Base-by-base conservation (phyloP, 768 basidiomycete genomes). In the Chalciporus sphaerocephalus region DNA sequence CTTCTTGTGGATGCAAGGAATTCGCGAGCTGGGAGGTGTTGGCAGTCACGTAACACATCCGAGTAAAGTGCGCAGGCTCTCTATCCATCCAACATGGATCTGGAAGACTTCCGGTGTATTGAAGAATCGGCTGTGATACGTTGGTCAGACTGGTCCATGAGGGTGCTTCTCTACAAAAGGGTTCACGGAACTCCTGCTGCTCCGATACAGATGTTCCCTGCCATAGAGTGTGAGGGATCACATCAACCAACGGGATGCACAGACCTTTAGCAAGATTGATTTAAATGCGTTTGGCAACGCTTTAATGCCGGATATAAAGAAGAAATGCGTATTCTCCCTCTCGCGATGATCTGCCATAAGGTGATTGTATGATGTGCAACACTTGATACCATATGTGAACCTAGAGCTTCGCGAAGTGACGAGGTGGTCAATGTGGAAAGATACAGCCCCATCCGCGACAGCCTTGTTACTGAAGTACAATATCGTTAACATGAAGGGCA, bases 401-500 rank as follows among this genome's bases (percentile, higher is more conserved):
- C 65, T 71, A 5, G 75, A 64, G 1, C 76, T 63, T 27, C 76
- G 69, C 11, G 64, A 62, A 0, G 67, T 61, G 10, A 79, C 75
- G n/a, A 69, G 68, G 46, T 72, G 72, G 37, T 79, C 73, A 2
- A 79, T 40, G 30, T 62, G 65, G 47, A 53, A 70, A 10, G 58
- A 63, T 4, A 68, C 52, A 0, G 69, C 74, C 0, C 79, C 77
- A 50, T 79, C 74, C 1, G 79, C 75, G 12, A 79, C 75, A 0
- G 75, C 78, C 61, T 67, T 77, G 40, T 64, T 65, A 2, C 72
- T 73, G 39, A 6, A 39, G 10, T 22, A 5, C 30, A 20, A 15
- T n/a, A n/a, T 23, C 1, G 6, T 13, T 28, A 62, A 41, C 11
- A 41, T 2, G 1, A 27, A 25, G 18, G 4, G 8, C 16, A 15